Evolutionary conservation across 2,329 filamentous ascomycete species (phyloP).

Genomic region (Calonectria pseudoreteaudii): DNA sequence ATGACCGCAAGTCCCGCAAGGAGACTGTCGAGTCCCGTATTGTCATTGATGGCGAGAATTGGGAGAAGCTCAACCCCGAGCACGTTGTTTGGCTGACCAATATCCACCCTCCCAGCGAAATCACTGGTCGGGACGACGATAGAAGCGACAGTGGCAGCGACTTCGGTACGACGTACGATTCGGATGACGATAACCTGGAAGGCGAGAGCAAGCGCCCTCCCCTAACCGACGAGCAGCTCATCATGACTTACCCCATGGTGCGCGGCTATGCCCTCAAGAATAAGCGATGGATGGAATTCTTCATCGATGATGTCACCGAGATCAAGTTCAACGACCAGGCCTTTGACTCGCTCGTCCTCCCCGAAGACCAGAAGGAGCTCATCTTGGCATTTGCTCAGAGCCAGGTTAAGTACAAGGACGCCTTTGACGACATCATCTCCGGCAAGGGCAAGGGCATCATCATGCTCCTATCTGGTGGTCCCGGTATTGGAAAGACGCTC

Average conservation of each 20-base stretch:
- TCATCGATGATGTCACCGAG: constrained; percentile 56
- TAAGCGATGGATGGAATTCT: constrained; percentile 63
- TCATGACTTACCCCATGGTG: constrained; percentile 55
- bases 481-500: constrained; percentile 63
- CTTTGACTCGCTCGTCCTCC: constrained; percentile 62
- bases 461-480: constrained; percentile 60
- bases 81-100: constrained; percentile 36
- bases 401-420: constrained; percentile 55
- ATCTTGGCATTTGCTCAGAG: constrained; percentile 63
- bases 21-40: constrained; percentile 46
- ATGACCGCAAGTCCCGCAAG: constrained; percentile 35
- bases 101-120: background rate
- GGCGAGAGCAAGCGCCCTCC: constrained; percentile 32
- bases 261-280: constrained; percentile 62
- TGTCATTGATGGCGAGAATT: constrained; percentile 47
- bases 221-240: constrained; percentile 53
- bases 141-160: constrained; percentile 18
- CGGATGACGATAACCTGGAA: background rate
- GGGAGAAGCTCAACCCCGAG: constrained; percentile 46
- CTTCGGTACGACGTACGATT: constrained; percentile 29
- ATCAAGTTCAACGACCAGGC: constrained; percentile 62
- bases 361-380: constrained; percentile 62
- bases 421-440: constrained; percentile 64
- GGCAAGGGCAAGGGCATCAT: constrained; percentile 65
- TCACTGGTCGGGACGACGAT: background rate